These are phyloP conservation scores for Lasiodiplodia hormozganensis DNA, from an alignment of 2,329 filamentous ascomycete genomes.

Conservation along the genomic window DNA sequence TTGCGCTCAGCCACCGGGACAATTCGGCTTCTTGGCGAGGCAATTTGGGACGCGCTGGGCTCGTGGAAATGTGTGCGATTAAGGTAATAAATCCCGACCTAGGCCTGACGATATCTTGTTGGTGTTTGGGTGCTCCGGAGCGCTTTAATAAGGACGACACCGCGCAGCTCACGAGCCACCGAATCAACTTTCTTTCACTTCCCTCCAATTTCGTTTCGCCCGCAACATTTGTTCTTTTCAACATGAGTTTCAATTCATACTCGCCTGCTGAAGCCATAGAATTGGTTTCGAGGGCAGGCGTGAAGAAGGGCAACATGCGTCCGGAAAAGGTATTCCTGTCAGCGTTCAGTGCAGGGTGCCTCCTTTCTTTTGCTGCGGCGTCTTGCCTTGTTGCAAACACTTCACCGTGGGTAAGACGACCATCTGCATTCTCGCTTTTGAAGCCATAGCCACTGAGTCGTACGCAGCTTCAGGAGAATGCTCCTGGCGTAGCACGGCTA, in stretches of 20 bases:
- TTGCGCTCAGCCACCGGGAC: slow-evolving; percentile 9
- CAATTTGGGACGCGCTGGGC: not conserved
- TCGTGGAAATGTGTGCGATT: not conserved
- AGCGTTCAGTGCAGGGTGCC: slow-evolving; percentile 58
- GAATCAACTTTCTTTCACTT: not conserved
- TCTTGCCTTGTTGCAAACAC: slow-evolving; percentile 28
- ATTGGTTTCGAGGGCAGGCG: slow-evolving; percentile 58
- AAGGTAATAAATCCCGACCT: slow-evolving; percentile 12
- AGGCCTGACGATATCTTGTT: not conserved
- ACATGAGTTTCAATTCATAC: slow-evolving; percentile 45
- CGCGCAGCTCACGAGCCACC: not conserved
- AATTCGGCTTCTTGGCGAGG: slow-evolving; percentile 13
- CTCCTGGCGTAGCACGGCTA: slow-evolving; percentile 22
- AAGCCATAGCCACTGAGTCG: not conserved
- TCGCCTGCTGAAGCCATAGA: slow-evolving; percentile 59
- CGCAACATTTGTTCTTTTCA: not conserved
- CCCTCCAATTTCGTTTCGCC: not conserved
- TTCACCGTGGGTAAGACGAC: slow-evolving; percentile 28
- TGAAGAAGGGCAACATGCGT: slow-evolving; percentile 60
- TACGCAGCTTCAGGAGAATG: slow-evolving; percentile 26
- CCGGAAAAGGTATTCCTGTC: slow-evolving; percentile 62
- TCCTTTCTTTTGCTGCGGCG: slow-evolving; percentile 55
- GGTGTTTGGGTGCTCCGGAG: slow-evolving; percentile 8
- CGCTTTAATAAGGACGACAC: slow-evolving; percentile 6
- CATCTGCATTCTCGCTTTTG: too few relatives aligned